These are phyloP conservation scores for Gnaphalium uliginosum DNA, from an alignment of 129 eudicot genomes.

Conservation along the genomic window DNA sequence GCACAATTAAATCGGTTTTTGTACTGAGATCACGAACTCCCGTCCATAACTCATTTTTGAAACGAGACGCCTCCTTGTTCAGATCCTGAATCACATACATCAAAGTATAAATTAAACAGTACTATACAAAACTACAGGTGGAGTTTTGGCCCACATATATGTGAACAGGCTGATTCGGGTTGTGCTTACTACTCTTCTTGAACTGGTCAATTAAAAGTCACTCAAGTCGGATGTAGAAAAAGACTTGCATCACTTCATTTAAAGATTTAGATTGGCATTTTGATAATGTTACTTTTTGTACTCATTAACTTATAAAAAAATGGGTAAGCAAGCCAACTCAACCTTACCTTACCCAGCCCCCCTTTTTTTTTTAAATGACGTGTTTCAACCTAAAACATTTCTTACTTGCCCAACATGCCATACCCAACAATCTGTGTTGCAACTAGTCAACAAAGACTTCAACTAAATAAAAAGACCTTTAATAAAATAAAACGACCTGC, in stretches of 20 bases:
- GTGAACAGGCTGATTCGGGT: background rate
- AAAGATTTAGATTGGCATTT: background rate
- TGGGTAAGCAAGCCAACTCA: background rate
- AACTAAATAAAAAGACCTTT: slow-evolving; percentile 5
- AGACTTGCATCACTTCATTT: background rate
- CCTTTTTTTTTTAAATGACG: background rate
- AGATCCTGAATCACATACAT: slow-evolving; percentile 60
- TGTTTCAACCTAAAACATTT: background rate
- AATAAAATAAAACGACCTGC: slow-evolving; percentile 56
- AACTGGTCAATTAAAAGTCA: background rate
- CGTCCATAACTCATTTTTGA: slow-evolving; percentile 84
- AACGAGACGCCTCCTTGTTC: slow-evolving; percentile 65
- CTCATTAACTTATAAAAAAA: background rate
- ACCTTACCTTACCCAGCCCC: background rate
- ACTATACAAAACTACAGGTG: background rate
- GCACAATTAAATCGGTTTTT: slow-evolving; percentile 82
- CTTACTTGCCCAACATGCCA: background rate
- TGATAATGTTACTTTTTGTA: background rate
- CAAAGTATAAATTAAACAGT: background rate
- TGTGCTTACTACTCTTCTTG: background rate
- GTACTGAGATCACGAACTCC: slow-evolving; percentile 85
- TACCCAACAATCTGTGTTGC: background rate
- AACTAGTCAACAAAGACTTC: slow-evolving; percentile 14
- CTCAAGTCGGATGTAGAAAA: background rate
- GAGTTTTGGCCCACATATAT: background rate